These are phyloP conservation scores for Penicillium argentinense DNA, from an alignment of 495 filamentous ascomycete genomes.

Conservation along the genomic window DNA sequence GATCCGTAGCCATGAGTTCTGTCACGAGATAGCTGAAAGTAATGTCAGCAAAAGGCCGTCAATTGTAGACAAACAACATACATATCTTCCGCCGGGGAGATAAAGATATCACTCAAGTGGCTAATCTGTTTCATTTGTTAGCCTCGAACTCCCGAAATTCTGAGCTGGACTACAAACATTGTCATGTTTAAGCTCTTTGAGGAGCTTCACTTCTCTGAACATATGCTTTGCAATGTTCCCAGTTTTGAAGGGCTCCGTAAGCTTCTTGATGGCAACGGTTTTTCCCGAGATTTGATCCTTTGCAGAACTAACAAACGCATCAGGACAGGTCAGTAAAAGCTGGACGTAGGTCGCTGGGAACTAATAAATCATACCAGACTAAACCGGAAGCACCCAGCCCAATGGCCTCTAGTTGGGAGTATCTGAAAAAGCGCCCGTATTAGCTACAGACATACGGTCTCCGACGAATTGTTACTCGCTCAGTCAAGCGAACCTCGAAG, in stretches of 20 bases:
- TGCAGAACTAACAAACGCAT: conserved; percentile 62
- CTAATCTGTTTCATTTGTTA: conserved; percentile 63
- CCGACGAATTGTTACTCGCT: too few relatives aligned
- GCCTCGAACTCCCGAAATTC: neutral
- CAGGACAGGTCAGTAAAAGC: conserved; percentile 5
- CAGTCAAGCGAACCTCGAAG: too few relatives aligned
- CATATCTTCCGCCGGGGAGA: conserved; percentile 92
- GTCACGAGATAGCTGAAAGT: conserved; percentile 81
- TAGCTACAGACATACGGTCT: too few relatives aligned
- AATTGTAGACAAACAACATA: too few relatives aligned
- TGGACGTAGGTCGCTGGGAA: too few relatives aligned
- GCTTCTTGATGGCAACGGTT: conserved; percentile 91
- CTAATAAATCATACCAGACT: conserved; percentile 84
- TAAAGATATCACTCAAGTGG: conserved; percentile 91
- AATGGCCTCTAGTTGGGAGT: too few relatives aligned
- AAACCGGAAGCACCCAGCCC: conserved; percentile 92
- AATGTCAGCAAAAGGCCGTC: neutral
- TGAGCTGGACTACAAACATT: conserved; percentile 56
- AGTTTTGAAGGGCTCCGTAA: conserved; percentile 94
- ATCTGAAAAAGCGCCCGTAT: too few relatives aligned
- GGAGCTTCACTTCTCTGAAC: conserved; percentile 84
- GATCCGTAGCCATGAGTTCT: conserved; percentile 84
- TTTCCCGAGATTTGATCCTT: conserved; percentile 84
- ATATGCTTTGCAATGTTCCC: conserved; percentile 86
- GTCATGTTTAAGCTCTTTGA: conserved; percentile 87